Percentiles rank a stretch among this genome's conserved stretches.
These are phyloP conservation scores for Giardia muris DNA, from an alignment of 208 protist species.

Conservation along the genomic window DNA sequence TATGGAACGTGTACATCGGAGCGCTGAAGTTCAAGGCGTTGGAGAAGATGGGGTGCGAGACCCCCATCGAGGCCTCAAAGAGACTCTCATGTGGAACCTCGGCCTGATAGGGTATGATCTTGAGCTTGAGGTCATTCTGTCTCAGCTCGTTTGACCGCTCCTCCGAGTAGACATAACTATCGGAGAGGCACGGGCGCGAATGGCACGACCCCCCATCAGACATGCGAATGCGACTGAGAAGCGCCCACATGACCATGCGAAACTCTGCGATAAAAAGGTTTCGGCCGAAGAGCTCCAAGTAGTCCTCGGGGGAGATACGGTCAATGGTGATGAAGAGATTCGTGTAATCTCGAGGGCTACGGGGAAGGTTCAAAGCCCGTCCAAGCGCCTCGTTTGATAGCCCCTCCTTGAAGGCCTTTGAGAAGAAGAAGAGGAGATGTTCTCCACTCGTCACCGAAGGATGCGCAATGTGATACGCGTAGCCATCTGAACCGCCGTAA, in stretches of 20 bases:
- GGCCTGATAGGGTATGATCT: not conserved
- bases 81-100: not conserved
- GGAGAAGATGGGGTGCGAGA: no score
- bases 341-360: not conserved
- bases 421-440: not conserved
- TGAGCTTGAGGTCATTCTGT: not conserved
- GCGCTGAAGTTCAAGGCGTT: no score
- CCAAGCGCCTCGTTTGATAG: not conserved
- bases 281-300: not conserved
- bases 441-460: not conserved
- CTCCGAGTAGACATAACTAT: no score
- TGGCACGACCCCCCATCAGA: not conserved
- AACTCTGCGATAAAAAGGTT: not conserved
- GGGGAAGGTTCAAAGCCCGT: not conserved
- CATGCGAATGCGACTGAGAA: not conserved
- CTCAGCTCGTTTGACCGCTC: not conserved
- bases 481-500: not conserved
- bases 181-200: not conserved
- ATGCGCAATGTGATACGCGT: not conserved
- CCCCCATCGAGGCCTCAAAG: no score
- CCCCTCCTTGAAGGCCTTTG: not conserved
- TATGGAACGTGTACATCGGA: no score
- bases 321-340: not conserved
- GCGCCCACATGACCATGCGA: not conserved
- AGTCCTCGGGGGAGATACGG: not conserved